These are phyloP conservation scores for Lasiosphaeria miniovina DNA, from an alignment of 495 filamentous ascomycete genomes.

Conservation along the genomic window DNA sequence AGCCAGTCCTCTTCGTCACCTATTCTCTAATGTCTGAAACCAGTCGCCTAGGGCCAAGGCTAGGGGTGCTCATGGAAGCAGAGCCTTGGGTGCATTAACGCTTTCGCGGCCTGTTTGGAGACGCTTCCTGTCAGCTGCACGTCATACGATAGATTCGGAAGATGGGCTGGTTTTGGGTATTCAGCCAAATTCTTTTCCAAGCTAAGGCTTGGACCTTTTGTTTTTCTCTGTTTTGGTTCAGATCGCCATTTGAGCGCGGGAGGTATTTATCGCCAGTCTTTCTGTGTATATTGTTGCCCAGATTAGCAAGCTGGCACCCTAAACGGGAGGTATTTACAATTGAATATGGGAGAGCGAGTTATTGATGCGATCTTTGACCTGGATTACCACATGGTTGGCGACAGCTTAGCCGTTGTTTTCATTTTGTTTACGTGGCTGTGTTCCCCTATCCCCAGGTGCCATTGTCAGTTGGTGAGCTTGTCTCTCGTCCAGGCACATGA, in stretches of 20 bases:
- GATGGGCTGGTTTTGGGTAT: slow-evolving; percentile 5
- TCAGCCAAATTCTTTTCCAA: background rate
- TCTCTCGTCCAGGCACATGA: background rate
- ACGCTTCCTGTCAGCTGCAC: slow-evolving; percentile 9
- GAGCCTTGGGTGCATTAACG: slow-evolving; percentile 7
- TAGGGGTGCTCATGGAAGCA: slow-evolving; percentile 6
- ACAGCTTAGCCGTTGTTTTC: no score
- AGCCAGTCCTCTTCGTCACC: slow-evolving; percentile 1
- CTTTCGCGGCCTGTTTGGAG: slow-evolving; percentile 12
- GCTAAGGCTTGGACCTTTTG: background rate
- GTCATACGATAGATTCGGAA: background rate
- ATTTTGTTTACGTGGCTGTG: no score
- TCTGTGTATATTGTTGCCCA: slow-evolving; percentile 8
- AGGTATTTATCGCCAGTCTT: background rate
- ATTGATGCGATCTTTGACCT: background rate
- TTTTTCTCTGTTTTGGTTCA: background rate
- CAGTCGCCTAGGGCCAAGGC: slow-evolving; percentile 3
- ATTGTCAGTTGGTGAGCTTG: no score
- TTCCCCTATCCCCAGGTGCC: no score
- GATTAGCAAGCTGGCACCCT: background rate
- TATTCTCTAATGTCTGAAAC: slow-evolving; percentile 32
- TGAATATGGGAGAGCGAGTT: background rate
- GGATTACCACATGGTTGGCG: no score
- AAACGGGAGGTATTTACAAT: background rate
- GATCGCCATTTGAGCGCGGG: background rate